phyloP scores from a whole-genome alignment of 192 early-diverging fungal species.

The Dissophora ornata region DNA sequence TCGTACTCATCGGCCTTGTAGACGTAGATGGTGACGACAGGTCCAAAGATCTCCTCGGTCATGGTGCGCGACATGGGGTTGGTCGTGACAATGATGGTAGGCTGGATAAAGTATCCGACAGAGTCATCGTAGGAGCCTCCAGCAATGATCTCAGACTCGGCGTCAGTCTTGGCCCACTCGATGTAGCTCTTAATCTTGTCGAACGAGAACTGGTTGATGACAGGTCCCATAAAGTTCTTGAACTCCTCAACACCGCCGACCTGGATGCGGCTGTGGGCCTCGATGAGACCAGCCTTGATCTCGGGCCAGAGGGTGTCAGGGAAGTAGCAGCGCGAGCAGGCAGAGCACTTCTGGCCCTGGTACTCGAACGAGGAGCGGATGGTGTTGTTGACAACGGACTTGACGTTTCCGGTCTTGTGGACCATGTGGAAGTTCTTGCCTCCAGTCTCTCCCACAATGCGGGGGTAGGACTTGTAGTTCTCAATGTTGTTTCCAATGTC shows the following conservation, averaged over 20 bases:
- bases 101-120: slow-evolving; percentile 91
- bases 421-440: slow-evolving; percentile 99
- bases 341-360: slow-evolving; percentile 99
- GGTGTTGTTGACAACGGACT: slow-evolving; percentile 87
- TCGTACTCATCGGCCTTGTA: slow-evolving; percentile 81
- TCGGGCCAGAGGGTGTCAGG: slow-evolving; percentile 84
- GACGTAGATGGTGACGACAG: slow-evolving; percentile 92
- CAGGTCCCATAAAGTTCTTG: slow-evolving; percentile 86
- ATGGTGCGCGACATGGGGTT: slow-evolving; percentile 87
- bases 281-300: slow-evolving; percentile 75
- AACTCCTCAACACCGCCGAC: slow-evolving; percentile 88
- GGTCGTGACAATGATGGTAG: slow-evolving; percentile 90
- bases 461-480: slow-evolving; percentile 91
- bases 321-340: slow-evolving; percentile 91
- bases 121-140: slow-evolving; percentile 91
- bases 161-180: slow-evolving; percentile 76
- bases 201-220: slow-evolving; percentile 93
- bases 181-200: slow-evolving; percentile 95
- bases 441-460: slow-evolving; percentile 98
- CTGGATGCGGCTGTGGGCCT: slow-evolving; percentile 81
- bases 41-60: slow-evolving; percentile 98
- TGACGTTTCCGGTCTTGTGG: slow-evolving; percentile 82
- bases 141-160: slow-evolving; percentile 83
- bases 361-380: slow-evolving; percentile 96
- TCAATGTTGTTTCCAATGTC: slow-evolving; percentile 93